Evolutionary conservation across 805 yeast species (phyloP).

Genomic region (Kodamaea jinghongensis): DNA sequence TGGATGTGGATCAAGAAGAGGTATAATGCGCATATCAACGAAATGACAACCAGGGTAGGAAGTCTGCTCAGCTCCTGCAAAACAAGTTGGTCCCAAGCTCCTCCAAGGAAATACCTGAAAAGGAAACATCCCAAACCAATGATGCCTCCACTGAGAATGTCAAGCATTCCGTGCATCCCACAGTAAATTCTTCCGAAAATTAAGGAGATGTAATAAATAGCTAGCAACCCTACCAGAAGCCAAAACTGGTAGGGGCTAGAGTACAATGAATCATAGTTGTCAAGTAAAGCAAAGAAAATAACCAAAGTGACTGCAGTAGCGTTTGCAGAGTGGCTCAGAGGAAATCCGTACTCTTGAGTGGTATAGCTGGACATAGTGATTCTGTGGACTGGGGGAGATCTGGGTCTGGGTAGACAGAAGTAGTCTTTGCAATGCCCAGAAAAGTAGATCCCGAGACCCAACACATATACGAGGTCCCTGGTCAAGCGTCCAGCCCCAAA

Average conservation of each 20-base stretch:
- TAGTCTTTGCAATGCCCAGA: slow-evolving; percentile 80
- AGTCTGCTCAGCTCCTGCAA: slow-evolving; percentile 18
- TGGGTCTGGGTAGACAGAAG: slow-evolving; percentile 88
- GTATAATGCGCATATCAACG: slow-evolving; percentile 39
- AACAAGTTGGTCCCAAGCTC: slow-evolving; percentile 46
- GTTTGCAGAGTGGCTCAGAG: slow-evolving; percentile 91
- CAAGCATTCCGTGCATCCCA: slow-evolving; percentile 96
- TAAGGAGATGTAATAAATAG: slow-evolving; percentile 59
- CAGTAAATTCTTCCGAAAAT: slow-evolving; percentile 84
- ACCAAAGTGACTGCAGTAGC: slow-evolving; percentile 78
- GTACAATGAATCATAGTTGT: slow-evolving; percentile 11
- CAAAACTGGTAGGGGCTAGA: slow-evolving; percentile 13
- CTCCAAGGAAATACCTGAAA: slow-evolving; percentile 42
- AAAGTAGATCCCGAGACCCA: slow-evolving; percentile 68
- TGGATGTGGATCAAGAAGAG: slow-evolving; percentile 60
- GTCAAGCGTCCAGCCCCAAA: slow-evolving; percentile 58
- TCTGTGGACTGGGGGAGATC: slow-evolving; percentile 87
- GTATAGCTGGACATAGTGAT: slow-evolving; percentile 91
- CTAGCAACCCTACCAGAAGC: slow-evolving; percentile 17
- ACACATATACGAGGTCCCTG: slow-evolving; percentile 57
- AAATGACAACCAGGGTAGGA: slow-evolving; percentile 26
- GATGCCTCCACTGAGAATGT: slow-evolving; percentile 60
- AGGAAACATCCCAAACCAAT: slow-evolving; percentile 58
- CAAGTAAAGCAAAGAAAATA: slow-evolving; percentile 16
- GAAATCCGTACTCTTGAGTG: slow-evolving; percentile 91